phyloP scores from a whole-genome alignment of 2,329 filamentous ascomycete species.

The Beauveria pseudobassiana region DNA sequence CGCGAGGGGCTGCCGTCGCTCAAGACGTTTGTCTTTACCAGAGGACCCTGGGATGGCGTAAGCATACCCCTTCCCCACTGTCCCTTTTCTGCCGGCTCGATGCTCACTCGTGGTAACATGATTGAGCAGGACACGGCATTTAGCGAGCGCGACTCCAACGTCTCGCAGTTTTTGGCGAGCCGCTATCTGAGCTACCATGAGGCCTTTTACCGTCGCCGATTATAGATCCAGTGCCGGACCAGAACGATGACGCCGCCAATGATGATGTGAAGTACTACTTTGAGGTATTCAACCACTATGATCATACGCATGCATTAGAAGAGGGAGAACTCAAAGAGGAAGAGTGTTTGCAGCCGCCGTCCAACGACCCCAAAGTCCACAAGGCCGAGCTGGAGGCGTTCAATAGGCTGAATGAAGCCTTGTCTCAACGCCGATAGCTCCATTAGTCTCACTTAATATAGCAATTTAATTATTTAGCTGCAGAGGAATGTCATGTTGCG shows the following conservation, averaged over 20 bases:
- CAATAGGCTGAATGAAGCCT: not conserved
- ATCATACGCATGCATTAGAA: no score
- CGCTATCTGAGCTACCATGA: not conserved
- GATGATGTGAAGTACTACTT: not conserved
- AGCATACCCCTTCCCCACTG: not conserved
- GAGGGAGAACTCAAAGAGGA: not conserved
- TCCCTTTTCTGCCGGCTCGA: no score
- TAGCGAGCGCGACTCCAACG: not conserved
- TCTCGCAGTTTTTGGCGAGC: not conserved
- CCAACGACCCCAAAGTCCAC: not conserved
- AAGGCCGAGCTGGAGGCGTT: not conserved
- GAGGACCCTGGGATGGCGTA: not conserved
- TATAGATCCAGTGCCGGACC: not conserved
- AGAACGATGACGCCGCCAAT: not conserved
- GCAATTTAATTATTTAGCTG: no score
- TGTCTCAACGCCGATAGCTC: not conserved
- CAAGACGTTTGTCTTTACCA: not conserved
- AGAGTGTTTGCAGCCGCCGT: not conserved
- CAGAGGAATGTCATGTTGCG: not conserved
- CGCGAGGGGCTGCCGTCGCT: not conserved
- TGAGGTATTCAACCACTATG: not conserved
- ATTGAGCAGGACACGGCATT: not conserved
- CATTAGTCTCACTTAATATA: not conserved
- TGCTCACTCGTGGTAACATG: not conserved
- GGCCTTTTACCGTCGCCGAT: not conserved